phyloP scores from a whole-genome alignment of 257 asterid species.

The Primulina tabacum region DNA sequence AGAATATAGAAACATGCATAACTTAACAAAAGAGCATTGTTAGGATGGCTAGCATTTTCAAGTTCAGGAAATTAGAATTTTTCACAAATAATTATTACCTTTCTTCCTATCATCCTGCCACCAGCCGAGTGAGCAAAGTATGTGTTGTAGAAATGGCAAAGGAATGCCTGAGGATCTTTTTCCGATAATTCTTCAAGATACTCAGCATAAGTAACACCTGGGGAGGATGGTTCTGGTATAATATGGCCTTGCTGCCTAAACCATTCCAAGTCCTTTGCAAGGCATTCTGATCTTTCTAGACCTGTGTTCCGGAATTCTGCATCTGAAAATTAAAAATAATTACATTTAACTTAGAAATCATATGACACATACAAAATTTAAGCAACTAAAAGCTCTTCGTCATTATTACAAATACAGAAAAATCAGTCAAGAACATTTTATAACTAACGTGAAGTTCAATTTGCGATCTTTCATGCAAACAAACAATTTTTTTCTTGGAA shows the following conservation, averaged over 20 bases:
- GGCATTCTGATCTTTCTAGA: slow-evolving; percentile 71
- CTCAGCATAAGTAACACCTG: slow-evolving; percentile 61
- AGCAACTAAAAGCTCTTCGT: neutral
- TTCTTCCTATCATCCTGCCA: slow-evolving; percentile 95
- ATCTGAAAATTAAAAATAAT: slow-evolving; percentile 44
- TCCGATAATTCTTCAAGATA: slow-evolving; percentile 69
- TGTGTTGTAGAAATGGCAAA: slow-evolving; percentile 91
- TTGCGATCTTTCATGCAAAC: neutral
- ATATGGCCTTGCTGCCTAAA: slow-evolving; percentile 68
- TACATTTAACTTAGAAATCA: slow-evolving; percentile 1
- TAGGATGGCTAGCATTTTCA: neutral
- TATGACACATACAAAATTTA: neutral
- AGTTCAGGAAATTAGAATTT: neutral
- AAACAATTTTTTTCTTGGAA: no score
- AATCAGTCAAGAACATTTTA: neutral
- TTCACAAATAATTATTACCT: slow-evolving; percentile 40
- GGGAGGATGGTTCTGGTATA: slow-evolving; percentile 79
- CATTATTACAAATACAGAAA: neutral
- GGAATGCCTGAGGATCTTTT: slow-evolving; percentile 79
- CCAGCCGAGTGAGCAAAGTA: slow-evolving; percentile 98
- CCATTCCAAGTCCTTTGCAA: slow-evolving; percentile 86
- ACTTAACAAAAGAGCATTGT: neutral
- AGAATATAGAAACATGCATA: slow-evolving; percentile 3
- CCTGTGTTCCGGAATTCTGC: slow-evolving; percentile 88
- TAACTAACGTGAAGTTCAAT: neutral